These are phyloP conservation scores for Cercis canadensis DNA, from an alignment of 306 rosid genomes.

Conservation along the genomic window DNA sequence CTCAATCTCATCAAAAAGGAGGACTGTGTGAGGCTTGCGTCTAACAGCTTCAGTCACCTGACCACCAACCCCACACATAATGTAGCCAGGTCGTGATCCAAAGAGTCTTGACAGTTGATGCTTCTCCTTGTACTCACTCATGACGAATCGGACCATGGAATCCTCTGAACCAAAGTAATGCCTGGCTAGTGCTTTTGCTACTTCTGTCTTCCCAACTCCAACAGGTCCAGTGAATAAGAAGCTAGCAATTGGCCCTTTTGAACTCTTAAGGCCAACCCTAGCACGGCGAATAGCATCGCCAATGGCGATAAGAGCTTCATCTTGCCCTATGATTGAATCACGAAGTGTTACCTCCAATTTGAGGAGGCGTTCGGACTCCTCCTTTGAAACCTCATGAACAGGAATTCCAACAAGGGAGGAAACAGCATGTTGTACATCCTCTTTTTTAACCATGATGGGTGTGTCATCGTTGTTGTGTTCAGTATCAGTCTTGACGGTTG, in stretches of 20 bases:
- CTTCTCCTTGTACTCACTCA: constrained; percentile 74
- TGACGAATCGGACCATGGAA: constrained; percentile 70
- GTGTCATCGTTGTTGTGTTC: too few relatives aligned
- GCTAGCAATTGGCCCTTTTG: constrained; percentile 39
- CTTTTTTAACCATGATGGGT: too few relatives aligned
- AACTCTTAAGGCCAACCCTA: constrained; percentile 35
- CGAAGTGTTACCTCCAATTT: constrained; percentile 36
- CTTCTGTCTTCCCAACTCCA: constrained; percentile 25
- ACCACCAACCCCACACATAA: too few relatives aligned
- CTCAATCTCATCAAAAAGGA: constrained; percentile 73
- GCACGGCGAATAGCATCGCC: constrained; percentile 27
- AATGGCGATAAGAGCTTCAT: constrained; percentile 28
- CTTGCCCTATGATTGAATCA: constrained; percentile 30
- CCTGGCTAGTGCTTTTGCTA: constrained; percentile 53
- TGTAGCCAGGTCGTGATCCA: constrained; percentile 74
- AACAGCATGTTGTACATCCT: constrained; percentile 48
- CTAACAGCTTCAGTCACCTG: constrained; percentile 74
- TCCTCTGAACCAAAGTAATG: constrained; percentile 74
- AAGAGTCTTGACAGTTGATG: constrained; percentile 61
- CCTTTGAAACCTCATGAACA: constrained; percentile 36
- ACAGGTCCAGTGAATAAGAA: constrained; percentile 34
- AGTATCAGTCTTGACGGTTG: too few relatives aligned
- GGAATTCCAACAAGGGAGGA: constrained; percentile 68
- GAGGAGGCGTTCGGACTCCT: constrained; percentile 15
- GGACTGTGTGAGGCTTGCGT: constrained; percentile 66